Percentiles rank a stretch among this genome's conserved stretches.
Conservation (phyloP, 345 rosid species). For the Corymbia maculata region DNA sequence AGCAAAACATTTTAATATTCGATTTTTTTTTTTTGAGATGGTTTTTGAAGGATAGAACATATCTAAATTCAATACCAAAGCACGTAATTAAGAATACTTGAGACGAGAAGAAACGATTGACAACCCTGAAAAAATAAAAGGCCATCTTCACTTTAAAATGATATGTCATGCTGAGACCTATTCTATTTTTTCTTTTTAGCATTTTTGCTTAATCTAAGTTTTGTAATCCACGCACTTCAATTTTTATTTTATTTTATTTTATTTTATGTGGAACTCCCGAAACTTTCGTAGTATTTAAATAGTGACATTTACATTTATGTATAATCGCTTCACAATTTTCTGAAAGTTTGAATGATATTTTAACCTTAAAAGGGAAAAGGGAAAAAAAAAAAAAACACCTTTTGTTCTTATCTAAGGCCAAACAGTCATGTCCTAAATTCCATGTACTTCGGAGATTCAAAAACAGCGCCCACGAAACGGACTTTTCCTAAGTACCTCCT, state of each 20-base stretch:
- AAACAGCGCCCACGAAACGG: not conserved
- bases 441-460: not conserved
- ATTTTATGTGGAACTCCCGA: too few relatives aligned
- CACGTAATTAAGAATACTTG: not conserved
- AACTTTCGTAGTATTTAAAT: not conserved
- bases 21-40: not conserved
- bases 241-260: too few relatives aligned
- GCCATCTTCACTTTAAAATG: not conserved
- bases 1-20: not conserved
- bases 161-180: not conserved
- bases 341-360: not conserved
- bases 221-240: not conserved
- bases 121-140: not conserved
- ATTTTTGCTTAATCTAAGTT: not conserved
- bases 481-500: not conserved
- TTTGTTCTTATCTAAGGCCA: not conserved
- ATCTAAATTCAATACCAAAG: not conserved
- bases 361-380: not conserved
- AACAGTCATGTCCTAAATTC: not conserved
- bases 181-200: not conserved
- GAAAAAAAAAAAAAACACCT: not conserved
- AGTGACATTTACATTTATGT: not conserved
- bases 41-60: not conserved
- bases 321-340: not conserved
- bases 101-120: fast-evolving